These are phyloP conservation scores for Barnettozyma sucrosica DNA, from an alignment of 805 yeast genomes.

Conservation along the genomic window DNA sequence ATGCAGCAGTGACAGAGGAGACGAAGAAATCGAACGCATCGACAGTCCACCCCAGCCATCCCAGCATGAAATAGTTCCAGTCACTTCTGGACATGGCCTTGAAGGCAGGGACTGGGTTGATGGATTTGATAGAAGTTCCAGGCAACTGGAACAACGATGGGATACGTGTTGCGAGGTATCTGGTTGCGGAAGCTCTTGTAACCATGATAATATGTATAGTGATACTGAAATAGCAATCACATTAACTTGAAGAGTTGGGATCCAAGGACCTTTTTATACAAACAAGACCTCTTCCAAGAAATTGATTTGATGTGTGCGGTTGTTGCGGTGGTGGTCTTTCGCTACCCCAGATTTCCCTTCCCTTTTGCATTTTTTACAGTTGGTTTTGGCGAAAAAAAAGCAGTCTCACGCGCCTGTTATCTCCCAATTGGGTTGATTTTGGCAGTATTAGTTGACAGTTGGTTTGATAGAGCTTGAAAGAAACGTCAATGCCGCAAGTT, in stretches of 20 bases:
- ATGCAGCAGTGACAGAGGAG: constrained; percentile 48
- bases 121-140: constrained; percentile 20
- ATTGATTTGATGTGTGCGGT: neutral
- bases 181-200: constrained; percentile 4
- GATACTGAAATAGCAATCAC: no score
- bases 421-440: neutral
- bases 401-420: neutral
- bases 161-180: constrained; percentile 23
- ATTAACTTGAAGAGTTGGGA: neutral
- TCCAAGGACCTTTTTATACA: neutral
- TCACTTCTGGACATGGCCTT: constrained; percentile 32
- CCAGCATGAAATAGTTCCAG: constrained; percentile 57
- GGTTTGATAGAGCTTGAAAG: neutral
- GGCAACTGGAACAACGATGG: constrained; percentile 25
- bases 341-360: neutral
- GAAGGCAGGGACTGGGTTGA: constrained; percentile 42
- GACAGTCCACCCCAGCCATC: constrained; percentile 63
- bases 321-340: neutral
- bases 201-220: neutral
- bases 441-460: no score
- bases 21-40: constrained; percentile 70
- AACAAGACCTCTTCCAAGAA: neutral
- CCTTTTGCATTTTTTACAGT: neutral
- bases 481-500: neutral
- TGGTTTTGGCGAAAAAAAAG: neutral